These are phyloP conservation scores for Triticum timopheevii DNA, from an alignment of 176 grass and related monocot genomes.

Conservation along the genomic window DNA sequence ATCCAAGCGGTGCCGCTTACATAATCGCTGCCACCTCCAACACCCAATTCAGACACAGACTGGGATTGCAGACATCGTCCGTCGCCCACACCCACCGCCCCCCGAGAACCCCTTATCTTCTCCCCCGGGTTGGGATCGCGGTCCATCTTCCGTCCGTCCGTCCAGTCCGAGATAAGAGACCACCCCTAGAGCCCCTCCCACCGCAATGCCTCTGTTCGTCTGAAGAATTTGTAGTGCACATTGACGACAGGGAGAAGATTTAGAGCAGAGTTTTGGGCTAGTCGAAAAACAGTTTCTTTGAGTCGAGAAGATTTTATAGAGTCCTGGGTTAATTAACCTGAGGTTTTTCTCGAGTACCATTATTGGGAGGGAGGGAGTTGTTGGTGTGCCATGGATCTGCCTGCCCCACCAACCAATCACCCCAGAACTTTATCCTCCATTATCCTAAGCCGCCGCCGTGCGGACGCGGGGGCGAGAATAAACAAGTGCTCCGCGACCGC, in stretches of 20 bases:
- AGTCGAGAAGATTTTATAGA: too few relatives aligned
- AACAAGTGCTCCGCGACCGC: slow-evolving; percentile 31
- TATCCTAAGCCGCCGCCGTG: slow-evolving; percentile 35
- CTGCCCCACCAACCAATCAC: slow-evolving; percentile 44
- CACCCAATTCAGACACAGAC: not conserved
- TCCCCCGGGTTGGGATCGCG: not conserved
- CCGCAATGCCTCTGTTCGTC: not conserved
- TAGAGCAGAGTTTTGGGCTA: not conserved
- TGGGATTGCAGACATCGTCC: not conserved
- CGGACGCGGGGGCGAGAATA: slow-evolving; percentile 30
- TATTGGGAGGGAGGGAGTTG: not conserved
- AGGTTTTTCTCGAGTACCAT: not conserved
- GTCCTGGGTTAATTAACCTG: not conserved
- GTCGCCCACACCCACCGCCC: slow-evolving; percentile 10
- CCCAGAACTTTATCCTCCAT: slow-evolving; percentile 33
- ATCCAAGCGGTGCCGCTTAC: not conserved
- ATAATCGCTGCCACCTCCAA: not conserved
- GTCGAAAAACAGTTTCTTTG: slow-evolving; percentile 1
- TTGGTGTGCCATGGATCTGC: slow-evolving; percentile 43
- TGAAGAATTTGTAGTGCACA: not conserved
- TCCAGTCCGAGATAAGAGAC: slow-evolving; percentile 34
- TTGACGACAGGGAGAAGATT: not conserved
- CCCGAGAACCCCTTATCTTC: slow-evolving; percentile 36
- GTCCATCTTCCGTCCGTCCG: slow-evolving; percentile 31
- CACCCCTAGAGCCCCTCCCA: not conserved